These are phyloP conservation scores for Linum usitatissimum DNA, from an alignment of 345 rosid genomes.

Conservation along the genomic window DNA sequence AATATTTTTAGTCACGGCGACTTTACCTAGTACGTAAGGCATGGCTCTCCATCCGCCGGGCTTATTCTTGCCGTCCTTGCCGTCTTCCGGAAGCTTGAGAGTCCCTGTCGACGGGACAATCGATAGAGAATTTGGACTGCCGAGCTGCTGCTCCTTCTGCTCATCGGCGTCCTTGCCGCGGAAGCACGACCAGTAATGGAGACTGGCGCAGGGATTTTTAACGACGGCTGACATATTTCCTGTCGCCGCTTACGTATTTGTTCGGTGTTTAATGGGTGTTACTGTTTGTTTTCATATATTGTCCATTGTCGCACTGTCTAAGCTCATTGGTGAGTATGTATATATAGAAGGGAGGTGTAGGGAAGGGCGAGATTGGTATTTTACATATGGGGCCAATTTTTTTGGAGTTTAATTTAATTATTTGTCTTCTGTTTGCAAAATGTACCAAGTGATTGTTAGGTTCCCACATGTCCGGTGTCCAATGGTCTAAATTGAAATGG, in stretches of 20 bases:
- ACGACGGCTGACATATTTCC: not conserved
- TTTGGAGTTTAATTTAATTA: no score
- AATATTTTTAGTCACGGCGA: not conserved
- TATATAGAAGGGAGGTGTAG: not conserved
- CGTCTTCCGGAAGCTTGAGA: not conserved
- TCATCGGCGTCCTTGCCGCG: not conserved
- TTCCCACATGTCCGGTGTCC: no score
- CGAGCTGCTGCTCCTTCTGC: not conserved
- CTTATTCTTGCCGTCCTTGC: constrained; percentile 20
- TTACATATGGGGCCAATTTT: no score
- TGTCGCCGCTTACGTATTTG: not conserved
- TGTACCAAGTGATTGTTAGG: no score
- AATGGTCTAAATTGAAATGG: no score
- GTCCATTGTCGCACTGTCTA: not conserved
- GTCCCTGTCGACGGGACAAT: not conserved
- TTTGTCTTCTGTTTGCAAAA: no score
- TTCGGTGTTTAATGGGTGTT: not conserved
- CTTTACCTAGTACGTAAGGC: constrained; percentile 58
- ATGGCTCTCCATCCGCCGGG: constrained; percentile 83
- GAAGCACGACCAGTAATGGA: not conserved
- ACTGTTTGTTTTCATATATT: not conserved
- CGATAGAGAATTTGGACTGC: not conserved
- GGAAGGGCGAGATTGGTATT: not conserved
- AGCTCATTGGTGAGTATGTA: not conserved
- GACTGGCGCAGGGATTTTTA: not conserved